phyloP scores from a whole-genome alignment of 1,284 basidiomycete species.

The Ganoderma boninense region DNA sequence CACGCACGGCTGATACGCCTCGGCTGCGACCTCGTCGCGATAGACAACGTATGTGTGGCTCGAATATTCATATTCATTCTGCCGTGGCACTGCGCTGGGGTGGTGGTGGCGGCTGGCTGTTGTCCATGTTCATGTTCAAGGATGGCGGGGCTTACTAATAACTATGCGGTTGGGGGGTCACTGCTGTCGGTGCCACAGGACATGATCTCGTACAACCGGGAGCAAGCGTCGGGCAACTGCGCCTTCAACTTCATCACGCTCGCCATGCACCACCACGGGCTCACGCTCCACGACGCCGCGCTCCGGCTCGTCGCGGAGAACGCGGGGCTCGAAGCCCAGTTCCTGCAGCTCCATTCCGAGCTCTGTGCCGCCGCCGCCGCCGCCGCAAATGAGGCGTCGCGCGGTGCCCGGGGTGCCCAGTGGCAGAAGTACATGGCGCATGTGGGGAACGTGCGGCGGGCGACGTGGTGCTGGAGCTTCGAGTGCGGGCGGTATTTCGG shows the following conservation, averaged over 20 bases:
- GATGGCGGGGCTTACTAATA: not conserved
- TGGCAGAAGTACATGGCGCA: slow-evolving; percentile 36
- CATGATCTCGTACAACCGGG: slow-evolving; percentile 48
- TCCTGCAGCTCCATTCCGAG: slow-evolving; percentile 33
- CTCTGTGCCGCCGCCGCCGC: slow-evolving; percentile 21
- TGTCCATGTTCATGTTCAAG: no score
- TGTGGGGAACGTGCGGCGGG: slow-evolving; percentile 41
- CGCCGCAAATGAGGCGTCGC: slow-evolving; percentile 15
- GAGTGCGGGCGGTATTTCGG: slow-evolving; percentile 46
- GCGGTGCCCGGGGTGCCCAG: not conserved
- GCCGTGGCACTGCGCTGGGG: no score
- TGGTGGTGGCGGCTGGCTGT: no score
- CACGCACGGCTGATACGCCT: slow-evolving; percentile 42
- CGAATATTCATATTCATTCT: slow-evolving; percentile 26
- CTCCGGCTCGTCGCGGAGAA: slow-evolving; percentile 41
- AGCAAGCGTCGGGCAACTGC: slow-evolving; percentile 45
- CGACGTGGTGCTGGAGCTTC: slow-evolving; percentile 46
- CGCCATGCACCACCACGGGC: slow-evolving; percentile 39
- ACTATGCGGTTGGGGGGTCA: no score
- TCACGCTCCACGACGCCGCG: slow-evolving; percentile 44
- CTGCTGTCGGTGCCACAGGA: slow-evolving; percentile 22
- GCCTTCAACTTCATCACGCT: slow-evolving; percentile 46
- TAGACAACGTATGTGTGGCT: slow-evolving; percentile 40
- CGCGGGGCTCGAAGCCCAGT: slow-evolving; percentile 36
- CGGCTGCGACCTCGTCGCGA: slow-evolving; percentile 17